Percentiles rank a stretch among this genome's conserved stretches.
These are phyloP conservation scores for Rhododendron ferrugineum DNA, from an alignment of 148 eudicot genomes.

Conservation along the genomic window DNA sequence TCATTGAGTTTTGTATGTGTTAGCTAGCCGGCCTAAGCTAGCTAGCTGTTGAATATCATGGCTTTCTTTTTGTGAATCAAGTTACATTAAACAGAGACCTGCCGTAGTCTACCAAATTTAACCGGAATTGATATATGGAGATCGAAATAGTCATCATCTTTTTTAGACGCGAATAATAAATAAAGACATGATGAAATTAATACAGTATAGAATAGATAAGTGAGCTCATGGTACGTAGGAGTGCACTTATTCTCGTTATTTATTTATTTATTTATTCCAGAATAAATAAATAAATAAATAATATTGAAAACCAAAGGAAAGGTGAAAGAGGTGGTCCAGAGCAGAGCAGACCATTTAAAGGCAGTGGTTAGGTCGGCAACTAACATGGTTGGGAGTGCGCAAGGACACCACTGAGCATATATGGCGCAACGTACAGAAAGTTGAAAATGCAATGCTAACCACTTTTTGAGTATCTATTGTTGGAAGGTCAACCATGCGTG, in stretches of 20 bases:
- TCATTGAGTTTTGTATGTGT: neutral
- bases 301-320: neutral
- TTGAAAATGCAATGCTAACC: neutral
- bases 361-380: constrained; percentile 15
- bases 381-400: constrained; percentile 3
- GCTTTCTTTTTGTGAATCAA: neutral
- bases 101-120: neutral
- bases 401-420: neutral
- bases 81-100: neutral
- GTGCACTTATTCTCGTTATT: neutral
- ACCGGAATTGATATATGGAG: neutral
- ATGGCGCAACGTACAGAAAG: neutral
- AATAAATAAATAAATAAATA: too few relatives aligned
- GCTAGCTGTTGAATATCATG: too few relatives aligned
- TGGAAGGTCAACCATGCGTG: neutral
- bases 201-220: neutral
- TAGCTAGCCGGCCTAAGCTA: neutral
- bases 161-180: too few relatives aligned
- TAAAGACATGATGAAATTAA: too few relatives aligned
- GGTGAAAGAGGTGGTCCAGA: constrained; percentile 7
- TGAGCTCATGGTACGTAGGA: neutral
- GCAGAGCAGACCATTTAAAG: constrained; percentile 8
- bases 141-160: neutral
- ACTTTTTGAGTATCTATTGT: neutral
- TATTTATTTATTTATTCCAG: too few relatives aligned